Percentiles rank a stretch among this genome's conserved stretches.
Conservation (phyloP, 1,284 basidiomycete genomes). For the Cutaneotrichosporon mucoides region DNA sequence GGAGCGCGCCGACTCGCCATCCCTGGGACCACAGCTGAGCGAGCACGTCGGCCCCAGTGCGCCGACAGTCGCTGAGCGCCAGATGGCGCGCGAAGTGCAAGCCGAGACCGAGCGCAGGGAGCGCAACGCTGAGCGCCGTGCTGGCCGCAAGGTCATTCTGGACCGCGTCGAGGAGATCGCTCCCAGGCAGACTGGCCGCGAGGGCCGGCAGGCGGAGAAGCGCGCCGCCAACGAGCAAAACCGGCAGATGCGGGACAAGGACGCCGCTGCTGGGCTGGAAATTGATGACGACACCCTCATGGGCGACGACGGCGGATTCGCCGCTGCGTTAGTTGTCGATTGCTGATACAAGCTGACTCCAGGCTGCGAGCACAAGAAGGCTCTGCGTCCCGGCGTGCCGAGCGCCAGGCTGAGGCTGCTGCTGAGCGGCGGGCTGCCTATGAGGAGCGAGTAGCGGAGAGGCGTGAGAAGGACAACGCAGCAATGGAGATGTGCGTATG, state of each 20-base stretch:
- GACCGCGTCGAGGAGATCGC: constrained; percentile 41
- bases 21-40: neutral
- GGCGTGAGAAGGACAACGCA: constrained; percentile 40
- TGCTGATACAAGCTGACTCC: neutral
- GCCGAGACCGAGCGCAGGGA: constrained; percentile 18
- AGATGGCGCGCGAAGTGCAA: constrained; percentile 36
- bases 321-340: constrained; percentile 38
- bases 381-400: constrained; percentile 33
- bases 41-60: constrained; percentile 23
- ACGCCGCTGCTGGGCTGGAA: constrained; percentile 39
- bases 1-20: neutral
- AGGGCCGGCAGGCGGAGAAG: constrained; percentile 46
- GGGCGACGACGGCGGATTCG: constrained; percentile 40
- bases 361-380: constrained; percentile 41
- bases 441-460: constrained; percentile 39
- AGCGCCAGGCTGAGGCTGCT: constrained; percentile 28
- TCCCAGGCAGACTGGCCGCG: constrained; percentile 35
- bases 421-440: constrained; percentile 35
- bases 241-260: constrained; percentile 42
- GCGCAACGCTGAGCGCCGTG: constrained; percentile 27
- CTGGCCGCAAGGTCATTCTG: constrained; percentile 19
- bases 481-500: constrained; percentile 48
- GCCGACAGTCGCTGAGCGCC: constrained; percentile 36
- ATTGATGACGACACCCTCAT: constrained; percentile 44
- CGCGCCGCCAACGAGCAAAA: constrained; percentile 44